These are phyloP conservation scores for Globisporangium carolinianum DNA, from an alignment of 352 stramenopile species.

Conservation along the genomic window DNA sequence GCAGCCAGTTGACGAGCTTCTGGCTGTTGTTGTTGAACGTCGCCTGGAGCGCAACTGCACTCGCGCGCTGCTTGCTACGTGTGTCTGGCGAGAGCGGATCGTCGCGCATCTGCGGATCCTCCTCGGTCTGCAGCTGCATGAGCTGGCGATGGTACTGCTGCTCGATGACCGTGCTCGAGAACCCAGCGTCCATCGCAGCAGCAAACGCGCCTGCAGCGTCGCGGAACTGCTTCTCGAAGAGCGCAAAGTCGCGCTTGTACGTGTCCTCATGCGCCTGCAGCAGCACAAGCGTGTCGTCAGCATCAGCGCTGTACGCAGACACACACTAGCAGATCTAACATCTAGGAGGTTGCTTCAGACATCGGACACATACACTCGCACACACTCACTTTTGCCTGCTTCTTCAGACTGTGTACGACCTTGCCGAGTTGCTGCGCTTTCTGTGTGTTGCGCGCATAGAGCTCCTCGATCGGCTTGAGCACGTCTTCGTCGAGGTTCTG, in stretches of 20 bases:
- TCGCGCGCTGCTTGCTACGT: slow-evolving; percentile 3
- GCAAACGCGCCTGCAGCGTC: slow-evolving; percentile 57
- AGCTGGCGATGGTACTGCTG: slow-evolving; percentile 53
- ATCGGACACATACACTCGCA: no score
- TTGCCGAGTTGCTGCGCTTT: slow-evolving; percentile 49
- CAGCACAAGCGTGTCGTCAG: no score
- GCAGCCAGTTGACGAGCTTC: slow-evolving; percentile 77
- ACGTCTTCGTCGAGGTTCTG: slow-evolving; percentile 77
- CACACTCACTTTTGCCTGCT: slow-evolving; percentile 50
- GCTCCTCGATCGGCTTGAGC: slow-evolving; percentile 52
- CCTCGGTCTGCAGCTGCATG: slow-evolving; percentile 24
- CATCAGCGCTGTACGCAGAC: no score
- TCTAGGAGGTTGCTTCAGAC: no score
- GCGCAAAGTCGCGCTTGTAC: slow-evolving; percentile 64
- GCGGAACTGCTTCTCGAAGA: slow-evolving; percentile 69
- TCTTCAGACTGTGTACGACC: slow-evolving; percentile 60
- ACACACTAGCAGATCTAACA: not conserved
- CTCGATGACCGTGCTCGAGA: slow-evolving; percentile 66
- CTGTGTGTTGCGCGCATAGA: slow-evolving; percentile 48
- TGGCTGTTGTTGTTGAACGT: slow-evolving; percentile 54
- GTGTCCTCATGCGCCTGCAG: slow-evolving; percentile 44
- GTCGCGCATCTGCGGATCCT: slow-evolving; percentile 12
- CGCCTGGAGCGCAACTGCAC: slow-evolving; percentile 19
- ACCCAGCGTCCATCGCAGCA: slow-evolving; percentile 61
- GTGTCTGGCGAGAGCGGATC: slow-evolving; percentile 4